Evolutionary conservation across 805 yeast species (phyloP).

Genomic region (Saturnispora dispora): DNA sequence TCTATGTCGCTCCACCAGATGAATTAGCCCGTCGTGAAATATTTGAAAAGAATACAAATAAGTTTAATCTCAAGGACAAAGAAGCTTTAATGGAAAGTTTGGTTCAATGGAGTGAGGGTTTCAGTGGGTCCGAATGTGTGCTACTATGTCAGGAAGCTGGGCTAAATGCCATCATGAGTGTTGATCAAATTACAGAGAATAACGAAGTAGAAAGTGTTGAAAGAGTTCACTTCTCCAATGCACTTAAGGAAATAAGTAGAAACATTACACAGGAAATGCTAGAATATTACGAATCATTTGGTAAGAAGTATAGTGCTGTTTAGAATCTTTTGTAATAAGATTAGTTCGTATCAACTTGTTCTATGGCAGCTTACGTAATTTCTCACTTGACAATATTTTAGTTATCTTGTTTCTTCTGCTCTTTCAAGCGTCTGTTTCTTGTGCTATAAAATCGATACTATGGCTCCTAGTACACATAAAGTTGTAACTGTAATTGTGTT

Average conservation of each 20-base stretch:
- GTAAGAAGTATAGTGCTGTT: conserved; percentile 25
- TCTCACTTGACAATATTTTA: not conserved
- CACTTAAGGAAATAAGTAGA: conserved; percentile 55
- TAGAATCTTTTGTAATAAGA: not conserved
- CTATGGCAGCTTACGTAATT: not conserved
- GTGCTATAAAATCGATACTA: not conserved
- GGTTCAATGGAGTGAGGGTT: conserved; percentile 70
- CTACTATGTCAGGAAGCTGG: conserved; percentile 94
- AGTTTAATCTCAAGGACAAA: conserved; percentile 44
- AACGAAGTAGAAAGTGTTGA: conserved; percentile 25
- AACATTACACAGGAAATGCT: conserved; percentile 86
- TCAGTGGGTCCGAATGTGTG: conserved; percentile 95
- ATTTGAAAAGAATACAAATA: conserved; percentile 54
- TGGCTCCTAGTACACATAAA: conserved; percentile 14
- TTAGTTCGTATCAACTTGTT: not conserved
- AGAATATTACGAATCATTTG: conserved; percentile 56
- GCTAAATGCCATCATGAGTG: conserved; percentile 82
- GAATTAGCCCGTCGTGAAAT: conserved; percentile 71
- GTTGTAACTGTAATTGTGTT: conserved; percentile 21
- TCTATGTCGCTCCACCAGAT: conserved; percentile 92
- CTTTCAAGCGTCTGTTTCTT: not conserved
- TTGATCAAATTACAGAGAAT: conserved; percentile 45
- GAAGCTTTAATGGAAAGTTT: conserved; percentile 36
- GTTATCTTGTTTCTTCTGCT: not conserved
- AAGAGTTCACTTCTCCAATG: conserved; percentile 46